phyloP scores from a whole-genome alignment of 345 rosid genomes.

The Eucalyptus urophylla region DNA sequence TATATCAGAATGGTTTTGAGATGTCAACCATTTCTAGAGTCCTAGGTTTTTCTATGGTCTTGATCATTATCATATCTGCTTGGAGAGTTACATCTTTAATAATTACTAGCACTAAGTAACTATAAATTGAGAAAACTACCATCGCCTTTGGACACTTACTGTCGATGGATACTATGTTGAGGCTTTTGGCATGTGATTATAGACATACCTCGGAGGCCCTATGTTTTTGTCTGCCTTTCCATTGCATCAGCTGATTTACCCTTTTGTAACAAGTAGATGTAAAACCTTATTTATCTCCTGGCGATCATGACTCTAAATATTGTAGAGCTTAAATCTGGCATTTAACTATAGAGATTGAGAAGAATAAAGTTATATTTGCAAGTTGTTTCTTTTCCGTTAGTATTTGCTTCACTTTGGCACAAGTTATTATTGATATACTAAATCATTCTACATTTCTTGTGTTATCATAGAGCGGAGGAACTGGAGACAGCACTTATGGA shows the following conservation, averaged over 20 bases:
- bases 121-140: neutral
- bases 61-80: neutral
- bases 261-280: neutral
- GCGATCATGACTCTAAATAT: neutral
- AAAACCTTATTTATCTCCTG: neutral
- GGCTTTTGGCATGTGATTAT: neutral
- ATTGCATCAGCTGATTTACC: neutral
- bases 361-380: neutral
- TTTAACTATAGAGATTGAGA: neutral
- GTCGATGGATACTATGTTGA: neutral
- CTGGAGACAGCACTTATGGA: conserved; percentile 91
- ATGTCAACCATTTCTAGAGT: neutral
- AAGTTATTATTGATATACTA: neutral
- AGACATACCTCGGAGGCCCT: neutral
- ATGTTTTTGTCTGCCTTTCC: neutral
- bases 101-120: neutral
- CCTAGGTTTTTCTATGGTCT: neutral
- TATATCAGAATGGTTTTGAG: neutral
- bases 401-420: neutral
- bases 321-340: neutral
- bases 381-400: neutral
- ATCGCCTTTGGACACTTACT: neutral
- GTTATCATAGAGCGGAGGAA: conserved; percentile 70
- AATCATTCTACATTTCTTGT: neutral
- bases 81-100: neutral